A percentile compares a stretch with the other conserved stretches of the same genome.
These are phyloP conservation scores for Blastobotrys terrestris DNA, from an alignment of 805 yeast species.

Conservation along the genomic window DNA sequence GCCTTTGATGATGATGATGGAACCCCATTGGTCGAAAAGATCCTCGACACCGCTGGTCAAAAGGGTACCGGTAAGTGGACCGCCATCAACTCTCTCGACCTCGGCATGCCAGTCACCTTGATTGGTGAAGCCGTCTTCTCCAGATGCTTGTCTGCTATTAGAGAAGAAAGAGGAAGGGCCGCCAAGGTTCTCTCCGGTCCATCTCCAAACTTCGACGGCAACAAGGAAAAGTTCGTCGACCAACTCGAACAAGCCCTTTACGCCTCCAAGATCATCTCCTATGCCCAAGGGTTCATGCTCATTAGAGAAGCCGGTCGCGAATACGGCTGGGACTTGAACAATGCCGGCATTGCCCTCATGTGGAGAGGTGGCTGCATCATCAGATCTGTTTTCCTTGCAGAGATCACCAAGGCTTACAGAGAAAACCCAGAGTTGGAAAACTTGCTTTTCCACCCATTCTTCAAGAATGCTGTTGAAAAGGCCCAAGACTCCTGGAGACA, in stretches of 20 bases:
- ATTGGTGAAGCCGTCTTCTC: slow-evolving; percentile 99
- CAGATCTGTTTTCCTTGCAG: slow-evolving; percentile 96
- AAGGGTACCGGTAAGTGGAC: slow-evolving; percentile 99
- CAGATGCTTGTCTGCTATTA: slow-evolving; percentile 90
- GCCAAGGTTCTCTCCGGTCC: slow-evolving; percentile 79
- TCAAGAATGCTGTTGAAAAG: slow-evolving; percentile 81
- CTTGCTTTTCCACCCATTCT: slow-evolving; percentile 93
- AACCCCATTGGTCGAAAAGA: slow-evolving; percentile 91
- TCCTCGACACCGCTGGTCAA: slow-evolving; percentile 95
- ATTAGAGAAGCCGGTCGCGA: slow-evolving; percentile 97
- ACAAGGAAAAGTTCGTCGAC: slow-evolving; percentile 79
- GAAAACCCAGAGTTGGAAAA: slow-evolving; percentile 89
- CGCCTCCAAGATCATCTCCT: slow-evolving; percentile 97
- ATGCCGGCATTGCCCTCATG: slow-evolving; percentile 98
- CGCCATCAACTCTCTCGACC: slow-evolving; percentile 93
- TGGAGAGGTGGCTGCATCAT: slow-evolving; percentile 99
- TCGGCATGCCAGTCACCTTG: slow-evolving; percentile 97
- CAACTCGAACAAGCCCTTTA: slow-evolving; percentile 96
- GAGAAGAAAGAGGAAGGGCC: slow-evolving; percentile 85
- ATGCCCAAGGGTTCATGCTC: slow-evolving; percentile 99
- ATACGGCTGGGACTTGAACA: slow-evolving; percentile 94
- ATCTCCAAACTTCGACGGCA: slow-evolving; percentile 54
- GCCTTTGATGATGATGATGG: slow-evolving; percentile 86
- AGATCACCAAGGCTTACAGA: slow-evolving; percentile 94
- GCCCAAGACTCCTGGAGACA: slow-evolving; percentile 97